Evolutionary conservation across 306 rosid species (phyloP), one percentile per base, ranked within the genome.

Genomic region (Dryas alaskensis): DNA sequence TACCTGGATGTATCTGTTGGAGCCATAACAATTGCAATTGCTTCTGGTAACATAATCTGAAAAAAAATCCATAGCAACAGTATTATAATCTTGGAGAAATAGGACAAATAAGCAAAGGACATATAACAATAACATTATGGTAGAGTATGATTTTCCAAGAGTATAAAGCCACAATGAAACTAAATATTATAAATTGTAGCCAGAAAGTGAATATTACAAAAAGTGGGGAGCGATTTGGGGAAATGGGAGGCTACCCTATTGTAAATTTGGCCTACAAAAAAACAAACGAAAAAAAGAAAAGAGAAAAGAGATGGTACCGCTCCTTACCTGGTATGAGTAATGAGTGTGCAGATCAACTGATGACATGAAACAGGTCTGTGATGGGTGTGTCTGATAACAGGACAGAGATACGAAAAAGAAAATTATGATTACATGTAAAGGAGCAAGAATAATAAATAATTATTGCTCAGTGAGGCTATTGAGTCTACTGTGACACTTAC

Each of bases 311-410:
- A 31, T 62, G 61, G 43, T 54, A 60, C 51, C 19, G 79, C 73
- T 49, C 60, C 44, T 74, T 87, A 95, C 99, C 99, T 95, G 99
- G 85, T 95, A 95, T 40, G 99, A 87, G 87, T 95, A 95, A 87
- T 95, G 99, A 3, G 99, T 95, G 79, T 95, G 99, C 62, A 95
- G 85, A 87, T 95, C 99, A 76, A 95, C 99, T 0, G 99, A 92
- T 69, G 99, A 95, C 99, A 95, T 92, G 84, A 95, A 95, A 88
- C 99, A 95, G 65, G 99, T 92, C 85, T 95, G 99, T 8, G 98
- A 87, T 6, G 99, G 99, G 80, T 95, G 99, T 17, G 99, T 95
- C 99, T 92, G 96, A 62, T 43, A 31, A 69, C 37, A 77, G 64
- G 70, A 76, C 73, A 81, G 44, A 27, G 44, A 71, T 51, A 10